Base-by-base conservation (phyloP, 331 rosid genomes). In the Stylosanthes scabra region DNA sequence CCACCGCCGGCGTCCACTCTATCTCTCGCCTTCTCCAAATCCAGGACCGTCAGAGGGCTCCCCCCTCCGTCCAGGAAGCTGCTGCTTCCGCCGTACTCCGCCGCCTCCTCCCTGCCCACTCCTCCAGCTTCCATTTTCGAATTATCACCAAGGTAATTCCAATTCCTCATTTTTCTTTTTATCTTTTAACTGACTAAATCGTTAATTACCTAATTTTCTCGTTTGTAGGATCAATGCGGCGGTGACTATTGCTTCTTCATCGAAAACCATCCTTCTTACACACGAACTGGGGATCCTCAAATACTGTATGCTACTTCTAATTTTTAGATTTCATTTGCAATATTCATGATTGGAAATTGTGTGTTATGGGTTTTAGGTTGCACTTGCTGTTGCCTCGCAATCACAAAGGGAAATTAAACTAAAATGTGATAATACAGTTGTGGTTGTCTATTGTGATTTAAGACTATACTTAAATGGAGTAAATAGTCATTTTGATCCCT, bases 31-130 rank as follows among this genome's bases (percentile, higher is more conserved):
- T 89, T 69, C 96, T 93, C 11, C 77, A 82, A 60, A 75, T 82
- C 46, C 98, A 93, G 72, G 90, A 88, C 80, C 83, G 85, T 39
- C 86, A 91, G 89, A 79, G 86, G 49, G 81, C 89, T 41, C 76
- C 87, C 3, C 75, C 86, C 1, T 40, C 79, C 25, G 79, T 90
- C 40, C 96, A 86, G 74, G 84, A 88, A 62, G 88, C 86, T 3
- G 91, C 97, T 8, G 91, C 90, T 50, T 80, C 72, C 6, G 86
- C 68, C 42, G 83, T 86, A 50, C 93, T 90, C 60, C 79, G 3
- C 85, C 97, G 97, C 9, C 61, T 88, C 25, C 82, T 88, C 12
- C 92, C 93, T 52, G 86, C 93, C 8, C 90, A 86, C 52, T 76
- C 86, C 47, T 83, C 88, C 78, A 68, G 77, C 80, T 86, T 90